phyloP scores from a whole-genome alignment of 1,284 basidiomycete species.

The Mixia osmundae region DNA sequence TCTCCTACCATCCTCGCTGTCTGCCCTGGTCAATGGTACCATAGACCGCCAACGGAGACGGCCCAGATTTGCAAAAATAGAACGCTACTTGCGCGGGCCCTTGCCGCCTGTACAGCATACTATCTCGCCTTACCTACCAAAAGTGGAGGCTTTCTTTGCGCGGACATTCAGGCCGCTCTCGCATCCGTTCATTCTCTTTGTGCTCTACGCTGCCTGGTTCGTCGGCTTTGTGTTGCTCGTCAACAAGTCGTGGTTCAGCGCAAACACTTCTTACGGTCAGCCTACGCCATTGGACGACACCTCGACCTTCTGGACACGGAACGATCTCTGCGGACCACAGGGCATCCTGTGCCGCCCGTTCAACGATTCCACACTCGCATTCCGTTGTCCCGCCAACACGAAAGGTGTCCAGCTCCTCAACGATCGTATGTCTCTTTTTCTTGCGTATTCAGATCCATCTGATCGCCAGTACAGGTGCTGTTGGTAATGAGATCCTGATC shows the following conservation, averaged over 20 bases:
- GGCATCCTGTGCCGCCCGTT: slow-evolving; percentile 45
- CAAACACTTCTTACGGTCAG: slow-evolving; percentile 33
- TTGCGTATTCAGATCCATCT: not conserved
- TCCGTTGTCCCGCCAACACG: slow-evolving; percentile 60
- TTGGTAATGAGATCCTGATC: slow-evolving; percentile 8
- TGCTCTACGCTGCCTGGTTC: slow-evolving; percentile 44
- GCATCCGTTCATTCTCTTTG: too few species aligned
- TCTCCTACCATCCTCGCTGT: too few species aligned
- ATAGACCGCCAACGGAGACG: too few species aligned
- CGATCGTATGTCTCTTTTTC: slow-evolving; percentile 27
- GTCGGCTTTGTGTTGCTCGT: slow-evolving; percentile 45
- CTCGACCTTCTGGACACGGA: slow-evolving; percentile 40
- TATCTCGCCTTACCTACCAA: too few species aligned
- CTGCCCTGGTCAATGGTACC: too few species aligned
- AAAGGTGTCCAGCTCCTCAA: slow-evolving; percentile 43
- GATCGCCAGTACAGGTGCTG: not conserved
- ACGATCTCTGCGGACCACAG: slow-evolving; percentile 48
- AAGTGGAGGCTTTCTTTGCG: too few species aligned
- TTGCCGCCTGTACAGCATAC: too few species aligned
- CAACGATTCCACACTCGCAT: slow-evolving; percentile 36
- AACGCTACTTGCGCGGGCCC: too few species aligned
- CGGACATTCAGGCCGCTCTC: too few species aligned
- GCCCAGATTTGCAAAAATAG: too few species aligned
- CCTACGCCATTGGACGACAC: slow-evolving; percentile 35
- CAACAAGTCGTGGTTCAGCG: slow-evolving; percentile 39